Percentiles rank a stretch among this genome's conserved stretches.
Evolutionary conservation across 1,284 basidiomycete genomes (phyloP).

Genomic region (Apiotrichum sp.): DNA sequence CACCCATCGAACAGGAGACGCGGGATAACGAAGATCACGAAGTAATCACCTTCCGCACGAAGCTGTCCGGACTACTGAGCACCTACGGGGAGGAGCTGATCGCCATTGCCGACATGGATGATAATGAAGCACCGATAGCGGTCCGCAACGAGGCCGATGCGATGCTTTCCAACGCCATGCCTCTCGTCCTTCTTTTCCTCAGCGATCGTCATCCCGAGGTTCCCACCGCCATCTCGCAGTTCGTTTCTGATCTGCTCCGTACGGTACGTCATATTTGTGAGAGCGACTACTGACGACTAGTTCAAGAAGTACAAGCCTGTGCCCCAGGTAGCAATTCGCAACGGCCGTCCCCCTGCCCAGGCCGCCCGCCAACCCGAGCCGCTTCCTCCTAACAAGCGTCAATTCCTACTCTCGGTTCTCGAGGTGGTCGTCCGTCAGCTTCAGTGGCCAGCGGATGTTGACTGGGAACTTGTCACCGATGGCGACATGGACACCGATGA

Average conservation of each 20-base stretch:
- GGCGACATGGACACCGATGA: conserved; percentile 74
- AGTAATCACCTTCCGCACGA: conserved; percentile 82
- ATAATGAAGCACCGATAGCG: conserved; percentile 52
- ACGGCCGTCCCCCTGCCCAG: conserved; percentile 19
- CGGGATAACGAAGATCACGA: conserved; percentile 59
- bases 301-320: conserved; percentile 25
- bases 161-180: conserved; percentile 65
- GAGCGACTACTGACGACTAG: conserved; percentile 7
- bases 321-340: conserved; percentile 8
- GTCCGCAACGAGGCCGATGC: conserved; percentile 64
- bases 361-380: conserved; percentile 17
- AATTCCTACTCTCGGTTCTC: conserved; percentile 74
- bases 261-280: conserved; percentile 53
- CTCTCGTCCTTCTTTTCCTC: conserved; percentile 80
- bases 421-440: conserved; percentile 73
- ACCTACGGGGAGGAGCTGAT: conserved; percentile 75
- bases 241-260: conserved; percentile 67
- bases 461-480: conserved; percentile 78
- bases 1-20: conserved; percentile 71
- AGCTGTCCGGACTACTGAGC: conserved; percentile 78
- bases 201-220: conserved; percentile 84
- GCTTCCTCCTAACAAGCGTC: conserved; percentile 62
- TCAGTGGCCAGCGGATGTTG: conserved; percentile 57
- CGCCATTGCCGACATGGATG: conserved; percentile 58
- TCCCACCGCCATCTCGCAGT: conserved; percentile 72